phyloP scores from a whole-genome alignment of 2,329 filamentous ascomycete genomes.

The Pestalotiopsis sp. region DNA sequence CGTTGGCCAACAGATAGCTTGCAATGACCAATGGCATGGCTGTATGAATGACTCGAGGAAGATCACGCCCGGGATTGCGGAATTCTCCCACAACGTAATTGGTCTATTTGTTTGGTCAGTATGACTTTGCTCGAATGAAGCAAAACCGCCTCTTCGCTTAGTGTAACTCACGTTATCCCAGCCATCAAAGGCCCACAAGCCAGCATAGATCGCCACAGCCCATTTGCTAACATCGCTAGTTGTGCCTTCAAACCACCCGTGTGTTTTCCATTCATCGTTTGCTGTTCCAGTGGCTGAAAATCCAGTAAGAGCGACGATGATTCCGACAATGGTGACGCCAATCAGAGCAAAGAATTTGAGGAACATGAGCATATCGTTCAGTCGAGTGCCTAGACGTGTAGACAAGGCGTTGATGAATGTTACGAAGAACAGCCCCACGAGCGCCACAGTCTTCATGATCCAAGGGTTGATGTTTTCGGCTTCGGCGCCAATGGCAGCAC shows the following conservation, averaged over 20 bases:
- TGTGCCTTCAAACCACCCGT: slow-evolving; percentile 87
- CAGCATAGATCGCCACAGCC: slow-evolving; percentile 93
- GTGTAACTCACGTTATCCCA: slow-evolving; percentile 85
- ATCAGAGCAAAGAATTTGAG: slow-evolving; percentile 91
- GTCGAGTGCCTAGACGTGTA: slow-evolving; percentile 81
- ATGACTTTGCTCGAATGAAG: slow-evolving; percentile 9
- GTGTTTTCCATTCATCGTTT: slow-evolving; percentile 83
- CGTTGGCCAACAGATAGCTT: slow-evolving; percentile 86
- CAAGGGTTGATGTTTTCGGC: slow-evolving; percentile 79
- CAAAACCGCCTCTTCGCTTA: too few species aligned
- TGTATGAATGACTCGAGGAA: slow-evolving; percentile 93
- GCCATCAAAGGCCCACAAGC: slow-evolving; percentile 96
- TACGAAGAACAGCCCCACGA: slow-evolving; percentile 74
- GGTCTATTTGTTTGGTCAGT: slow-evolving; percentile 57
- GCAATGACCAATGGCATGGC: slow-evolving; percentile 93
- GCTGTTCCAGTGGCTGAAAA: slow-evolving; percentile 75
- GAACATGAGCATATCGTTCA: slow-evolving; percentile 95
- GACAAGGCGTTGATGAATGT: slow-evolving; percentile 90
- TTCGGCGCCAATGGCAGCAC: slow-evolving; percentile 84
- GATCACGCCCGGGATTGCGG: slow-evolving; percentile 83
- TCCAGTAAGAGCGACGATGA: slow-evolving; percentile 87
- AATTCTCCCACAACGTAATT: slow-evolving; percentile 99
- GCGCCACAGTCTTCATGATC: slow-evolving; percentile 86
- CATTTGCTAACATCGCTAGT: slow-evolving; percentile 79
- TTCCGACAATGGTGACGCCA: slow-evolving; percentile 82